Evolutionary conservation across 768 basidiomycete genomes (phyloP), one percentile per base, ranked within the genome.

Genomic region (Lactarius deliciosus): DNA sequence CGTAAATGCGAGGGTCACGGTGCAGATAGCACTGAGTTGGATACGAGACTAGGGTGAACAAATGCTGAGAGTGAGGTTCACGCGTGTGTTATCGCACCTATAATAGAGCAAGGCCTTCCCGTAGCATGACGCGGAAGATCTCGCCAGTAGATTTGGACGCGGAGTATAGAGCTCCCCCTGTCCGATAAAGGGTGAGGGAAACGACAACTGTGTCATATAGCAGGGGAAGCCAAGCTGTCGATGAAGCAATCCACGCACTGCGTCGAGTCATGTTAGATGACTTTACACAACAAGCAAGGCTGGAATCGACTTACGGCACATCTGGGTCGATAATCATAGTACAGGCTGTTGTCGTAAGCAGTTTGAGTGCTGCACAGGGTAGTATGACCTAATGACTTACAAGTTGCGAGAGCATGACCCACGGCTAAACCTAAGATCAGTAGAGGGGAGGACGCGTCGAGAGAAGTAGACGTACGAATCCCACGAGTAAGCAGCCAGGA

Each of bases 401-500:
- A 64, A 43, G 58, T 59, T 2, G 63, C 66, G 4, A 57, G 18
- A 20, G 61, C 34, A 36, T 69, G 68, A 1, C 22, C 1, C n/a
- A 63, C 66, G 2, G 67, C 61, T 67, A 36, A 41, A 40, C n/a
- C 9, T n/a, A 32, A 30, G 15, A 30, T 56, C 4, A 18, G 34
- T 11, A 32, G 5, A 20, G 9, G 65, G 64, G 25, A 58, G 3
- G 11, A 40, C 15, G 62, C 65, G 11, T 13, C 15, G 36, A 38
- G 2, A 18, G 41, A 30, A 6, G 40, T 18, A 34, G 47, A 73
- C 84, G 15, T 68, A 88, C 87, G 77, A 76, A 79, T 69, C 0
- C 80, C 86, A 18, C 75, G 69, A 32, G 79, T 78, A 22, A 89
- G 76, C n/a, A 89, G 75, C 82, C 82, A 88, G 0, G 79, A 77